Evolutionary conservation across 306 rosid genomes (phyloP).

Genomic region (Cucumis cinereus): DNA sequence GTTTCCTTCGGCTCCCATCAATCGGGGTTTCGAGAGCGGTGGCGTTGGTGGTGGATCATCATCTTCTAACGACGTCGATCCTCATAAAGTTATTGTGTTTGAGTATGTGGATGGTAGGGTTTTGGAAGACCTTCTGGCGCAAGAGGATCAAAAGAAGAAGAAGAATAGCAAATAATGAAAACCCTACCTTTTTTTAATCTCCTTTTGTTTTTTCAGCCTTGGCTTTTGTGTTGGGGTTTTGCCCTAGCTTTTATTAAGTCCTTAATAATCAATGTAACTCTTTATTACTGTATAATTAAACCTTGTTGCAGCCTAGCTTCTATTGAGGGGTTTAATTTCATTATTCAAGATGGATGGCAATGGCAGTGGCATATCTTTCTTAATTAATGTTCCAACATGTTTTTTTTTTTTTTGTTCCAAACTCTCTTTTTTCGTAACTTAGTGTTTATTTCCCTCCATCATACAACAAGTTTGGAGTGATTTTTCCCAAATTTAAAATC

Average conservation of each 20-base stretch:
- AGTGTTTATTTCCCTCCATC: too few species aligned
- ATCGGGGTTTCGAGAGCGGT: background rate
- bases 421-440: too few species aligned
- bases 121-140: conserved; percentile 7
- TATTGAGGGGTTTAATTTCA: background rate
- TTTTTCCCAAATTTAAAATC: too few species aligned
- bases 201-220: background rate
- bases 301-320: background rate
- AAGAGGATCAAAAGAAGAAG: background rate
- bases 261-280: background rate
- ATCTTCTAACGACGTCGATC: background rate
- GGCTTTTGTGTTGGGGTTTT: background rate
- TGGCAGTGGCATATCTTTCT: background rate
- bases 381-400: background rate
- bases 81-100: background rate
- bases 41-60: background rate
- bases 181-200: background rate
- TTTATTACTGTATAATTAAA: background rate
- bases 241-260: background rate
- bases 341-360: background rate
- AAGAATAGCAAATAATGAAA: background rate
- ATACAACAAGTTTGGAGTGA: too few species aligned
- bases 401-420: background rate
- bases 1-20: background rate
- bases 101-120: conserved; percentile 2